Percentiles rank a stretch among this genome's conserved stretches.
phyloP scores from a whole-genome alignment of 2,329 filamentous ascomycete genomes.

The Lecanicillium sp. region DNA sequence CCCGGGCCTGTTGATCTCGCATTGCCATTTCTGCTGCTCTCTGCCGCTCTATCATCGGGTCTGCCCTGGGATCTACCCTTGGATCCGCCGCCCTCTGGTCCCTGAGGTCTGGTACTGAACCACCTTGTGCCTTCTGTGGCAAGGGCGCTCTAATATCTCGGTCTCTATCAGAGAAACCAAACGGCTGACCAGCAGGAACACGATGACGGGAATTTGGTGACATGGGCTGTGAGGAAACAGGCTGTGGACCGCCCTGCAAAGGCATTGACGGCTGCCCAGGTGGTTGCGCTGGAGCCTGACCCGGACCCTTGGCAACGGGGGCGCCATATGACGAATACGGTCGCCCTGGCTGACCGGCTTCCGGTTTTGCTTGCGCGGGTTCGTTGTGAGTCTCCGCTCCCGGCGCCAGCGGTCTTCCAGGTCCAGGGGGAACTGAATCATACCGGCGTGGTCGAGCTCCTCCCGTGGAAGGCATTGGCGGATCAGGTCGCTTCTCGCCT shows the following conservation, averaged over 20 bases:
- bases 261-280: slow-evolving; percentile 18
- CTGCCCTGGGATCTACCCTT: no score
- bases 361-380: slow-evolving; percentile 34
- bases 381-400: slow-evolving; percentile 37
- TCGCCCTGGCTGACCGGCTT: slow-evolving; percentile 25
- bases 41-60: slow-evolving; percentile 26
- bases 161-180: slow-evolving; percentile 38
- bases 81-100: slow-evolving; percentile 25
- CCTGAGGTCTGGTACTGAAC: slow-evolving; percentile 23
- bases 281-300: slow-evolving; percentile 20
- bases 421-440: slow-evolving; percentile 27
- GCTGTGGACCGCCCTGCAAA: slow-evolving; percentile 28
- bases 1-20: slow-evolving; percentile 17
- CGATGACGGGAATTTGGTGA: slow-evolving; percentile 36
- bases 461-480: slow-evolving; percentile 45
- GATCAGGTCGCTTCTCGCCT: slow-evolving; percentile 51
- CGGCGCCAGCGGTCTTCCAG: slow-evolving; percentile 29
- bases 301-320: slow-evolving; percentile 36
- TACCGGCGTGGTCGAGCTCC: slow-evolving; percentile 43
- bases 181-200: slow-evolving; percentile 32
- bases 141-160: slow-evolving; percentile 27
- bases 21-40: slow-evolving; percentile 22
- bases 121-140: slow-evolving; percentile 28
- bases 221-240: slow-evolving; percentile 31
- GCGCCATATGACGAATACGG: slow-evolving; percentile 34